Base-by-base conservation (phyloP, 129 eudicot species). In the Rutidosis leptorrhynchoides region DNA sequence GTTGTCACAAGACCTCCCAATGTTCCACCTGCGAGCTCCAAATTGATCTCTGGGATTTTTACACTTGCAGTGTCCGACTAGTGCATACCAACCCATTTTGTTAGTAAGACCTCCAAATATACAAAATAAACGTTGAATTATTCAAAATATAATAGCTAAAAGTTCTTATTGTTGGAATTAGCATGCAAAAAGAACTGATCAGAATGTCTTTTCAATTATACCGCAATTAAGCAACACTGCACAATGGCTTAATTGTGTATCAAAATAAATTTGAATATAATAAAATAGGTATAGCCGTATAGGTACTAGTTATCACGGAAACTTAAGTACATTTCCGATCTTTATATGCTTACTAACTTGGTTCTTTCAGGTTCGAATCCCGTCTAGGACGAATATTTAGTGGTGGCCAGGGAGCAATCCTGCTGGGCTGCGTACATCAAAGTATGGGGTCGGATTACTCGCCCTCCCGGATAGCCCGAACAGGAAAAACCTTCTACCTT, bases 31-130 rank as follows among this genome's bases (percentile, higher is more conserved):
- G 87, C 63, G 26, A 93, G 85, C 84, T 88, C 98, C 89, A 93
- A 76, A 65, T 88, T 87, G 40, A 93, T 77, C 75, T 93, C 96
- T 1, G 95, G 98, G 58, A 93, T 88, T 49, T 55, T 77, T 42
- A 93, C 95, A 58, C 87, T 70, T 45, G 96, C 98, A 51, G 95
- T 88, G 68, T 93, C 96, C 0, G 98, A 93, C 98, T 93, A 74
- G n/a, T 32, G 58, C 43, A 67, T 29, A 51, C 64, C 69, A 79
- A 51, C 58, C 11, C 25, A 62, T 23, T 53, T 61, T 30, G 30
- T 58, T 26, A 62, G 58, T 15, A 67, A 30, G 24, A 35, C 12
- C 15, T 28, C 29, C 29, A 49, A 42, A 64, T 26, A 19, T 40
- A 49, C 51, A 56, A 33, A 17, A 79, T 20, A 45, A 12, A 53